Conservation (phyloP, 768 basidiomycete species). For the Multifurca ochricompacta region DNA sequence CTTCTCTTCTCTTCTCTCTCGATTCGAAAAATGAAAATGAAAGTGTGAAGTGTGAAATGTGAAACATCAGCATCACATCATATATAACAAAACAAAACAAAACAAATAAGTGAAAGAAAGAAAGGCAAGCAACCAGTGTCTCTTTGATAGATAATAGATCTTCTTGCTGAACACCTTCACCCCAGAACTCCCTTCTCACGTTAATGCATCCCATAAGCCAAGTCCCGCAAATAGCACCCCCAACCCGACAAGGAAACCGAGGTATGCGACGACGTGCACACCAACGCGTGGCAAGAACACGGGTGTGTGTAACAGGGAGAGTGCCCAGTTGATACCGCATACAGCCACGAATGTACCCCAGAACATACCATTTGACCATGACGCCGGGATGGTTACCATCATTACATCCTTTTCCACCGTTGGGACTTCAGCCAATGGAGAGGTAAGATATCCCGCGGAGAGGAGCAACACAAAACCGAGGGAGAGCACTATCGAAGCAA, state of each 20-base stretch:
- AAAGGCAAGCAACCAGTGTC: too few relatives aligned
- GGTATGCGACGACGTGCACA: slow-evolving; percentile 68
- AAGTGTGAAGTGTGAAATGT: too few relatives aligned
- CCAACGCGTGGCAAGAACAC: slow-evolving; percentile 63
- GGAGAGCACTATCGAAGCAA: slow-evolving; percentile 65
- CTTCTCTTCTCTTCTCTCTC: too few relatives aligned
- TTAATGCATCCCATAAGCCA: slow-evolving; percentile 63
- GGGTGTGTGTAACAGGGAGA: slow-evolving; percentile 61
- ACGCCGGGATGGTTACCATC: slow-evolving; percentile 16
- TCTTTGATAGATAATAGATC: slow-evolving; percentile 47
- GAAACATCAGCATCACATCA: too few relatives aligned
- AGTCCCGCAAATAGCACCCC: slow-evolving; percentile 67
- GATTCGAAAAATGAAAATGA: too few relatives aligned
- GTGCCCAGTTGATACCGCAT: slow-evolving; percentile 36
- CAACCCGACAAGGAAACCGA: slow-evolving; percentile 55
- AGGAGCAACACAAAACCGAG: slow-evolving; percentile 58
- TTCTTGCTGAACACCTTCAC: slow-evolving; percentile 21
- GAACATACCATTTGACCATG: slow-evolving; percentile 23
- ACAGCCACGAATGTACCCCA: slow-evolving; percentile 27
- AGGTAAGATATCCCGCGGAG: slow-evolving; percentile 53
- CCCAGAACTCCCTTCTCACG: slow-evolving; percentile 24
- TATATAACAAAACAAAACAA: too few relatives aligned
- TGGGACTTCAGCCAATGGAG: slow-evolving; percentile 29
- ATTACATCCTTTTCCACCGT: slow-evolving; percentile 31
- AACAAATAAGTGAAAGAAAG: too few relatives aligned